Conservation (phyloP, 768 basidiomycete genomes). For the Tylopilus rubrobrunneus region DNA sequence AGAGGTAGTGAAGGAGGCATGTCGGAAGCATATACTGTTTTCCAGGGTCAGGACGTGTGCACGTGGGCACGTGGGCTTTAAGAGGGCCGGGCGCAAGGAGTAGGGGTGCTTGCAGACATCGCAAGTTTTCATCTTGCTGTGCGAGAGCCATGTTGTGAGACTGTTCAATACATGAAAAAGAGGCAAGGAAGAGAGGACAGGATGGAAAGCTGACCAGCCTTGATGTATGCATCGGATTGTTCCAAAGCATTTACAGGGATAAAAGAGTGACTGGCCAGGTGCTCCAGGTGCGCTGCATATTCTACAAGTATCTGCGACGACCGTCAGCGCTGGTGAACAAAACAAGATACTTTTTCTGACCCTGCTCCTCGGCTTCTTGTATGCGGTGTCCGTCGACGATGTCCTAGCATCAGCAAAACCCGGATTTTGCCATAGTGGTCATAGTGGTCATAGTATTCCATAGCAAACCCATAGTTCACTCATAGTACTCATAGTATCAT, state of each 20-base stretch:
- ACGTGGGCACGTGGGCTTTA: slow-evolving; percentile 2
- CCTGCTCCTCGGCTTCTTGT: slow-evolving; percentile 57
- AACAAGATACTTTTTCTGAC: slow-evolving; percentile 22
- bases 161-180: slow-evolving; percentile 37
- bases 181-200: not conserved
- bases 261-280: slow-evolving; percentile 82
- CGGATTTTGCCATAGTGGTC: too few relatives aligned
- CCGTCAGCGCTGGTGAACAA: slow-evolving; percentile 6
- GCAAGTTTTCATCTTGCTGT: slow-evolving; percentile 92
- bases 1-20: slow-evolving; percentile 78
- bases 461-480: too few relatives aligned
- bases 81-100: slow-evolving; percentile 43
- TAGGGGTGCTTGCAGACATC: slow-evolving; percentile 96
- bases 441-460: too few relatives aligned
- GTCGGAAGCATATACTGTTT: slow-evolving; percentile 73
- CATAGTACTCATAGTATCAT: too few relatives aligned
- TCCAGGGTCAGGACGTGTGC: not conserved
- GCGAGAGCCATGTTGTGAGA: slow-evolving; percentile 90
- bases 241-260: slow-evolving; percentile 98
- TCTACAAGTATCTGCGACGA: slow-evolving; percentile 76
- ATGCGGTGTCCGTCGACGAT: slow-evolving; percentile 26
- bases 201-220: slow-evolving; percentile 67
- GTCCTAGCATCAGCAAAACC: too few relatives aligned
- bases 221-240: slow-evolving; percentile 96
- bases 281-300: slow-evolving; percentile 95